These are phyloP conservation scores for Lolium rigidum DNA, from an alignment of 176 grass and related monocot genomes.

Conservation along the genomic window DNA sequence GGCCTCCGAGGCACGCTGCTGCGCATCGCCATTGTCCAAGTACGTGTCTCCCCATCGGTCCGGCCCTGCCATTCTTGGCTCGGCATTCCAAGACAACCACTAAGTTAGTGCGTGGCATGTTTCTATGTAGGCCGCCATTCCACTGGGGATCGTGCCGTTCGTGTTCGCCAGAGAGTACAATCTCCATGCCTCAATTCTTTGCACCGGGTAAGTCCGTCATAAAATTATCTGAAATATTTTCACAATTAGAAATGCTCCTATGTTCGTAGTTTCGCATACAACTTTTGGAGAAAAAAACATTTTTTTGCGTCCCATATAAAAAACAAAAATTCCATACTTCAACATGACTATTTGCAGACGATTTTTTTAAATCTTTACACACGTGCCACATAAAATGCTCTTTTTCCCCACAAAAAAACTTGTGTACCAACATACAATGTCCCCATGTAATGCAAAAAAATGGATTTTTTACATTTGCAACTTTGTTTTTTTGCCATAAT, in stretches of 20 bases:
- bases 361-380: too few relatives aligned
- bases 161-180: constrained; percentile 93
- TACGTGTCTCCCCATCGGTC: neutral
- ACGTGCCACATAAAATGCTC: too few relatives aligned
- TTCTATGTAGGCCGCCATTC: constrained; percentile 65
- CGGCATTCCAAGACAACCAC: neutral
- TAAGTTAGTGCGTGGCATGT: neutral
- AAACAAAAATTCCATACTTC: too few relatives aligned
- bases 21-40: constrained; percentile 77
- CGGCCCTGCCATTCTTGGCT: neutral
- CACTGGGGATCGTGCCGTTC: constrained; percentile 88
- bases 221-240: neutral
- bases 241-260: neutral
- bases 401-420: too few relatives aligned
- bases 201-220: constrained; percentile 57
- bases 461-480: too few relatives aligned
- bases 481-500: too few relatives aligned
- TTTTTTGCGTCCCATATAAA: too few relatives aligned
- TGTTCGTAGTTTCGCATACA: too few relatives aligned
- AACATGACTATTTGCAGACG: too few relatives aligned
- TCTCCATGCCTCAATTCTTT: constrained; percentile 70
- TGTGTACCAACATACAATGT: too few relatives aligned
- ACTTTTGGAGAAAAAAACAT: too few relatives aligned
- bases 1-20: constrained; percentile 65
- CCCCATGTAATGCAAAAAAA: too few relatives aligned